These are phyloP conservation scores for Marchantia paleacea DNA, from an alignment of 225 moss, liverwort and hornwort genomes.

Conservation along the genomic window DNA sequence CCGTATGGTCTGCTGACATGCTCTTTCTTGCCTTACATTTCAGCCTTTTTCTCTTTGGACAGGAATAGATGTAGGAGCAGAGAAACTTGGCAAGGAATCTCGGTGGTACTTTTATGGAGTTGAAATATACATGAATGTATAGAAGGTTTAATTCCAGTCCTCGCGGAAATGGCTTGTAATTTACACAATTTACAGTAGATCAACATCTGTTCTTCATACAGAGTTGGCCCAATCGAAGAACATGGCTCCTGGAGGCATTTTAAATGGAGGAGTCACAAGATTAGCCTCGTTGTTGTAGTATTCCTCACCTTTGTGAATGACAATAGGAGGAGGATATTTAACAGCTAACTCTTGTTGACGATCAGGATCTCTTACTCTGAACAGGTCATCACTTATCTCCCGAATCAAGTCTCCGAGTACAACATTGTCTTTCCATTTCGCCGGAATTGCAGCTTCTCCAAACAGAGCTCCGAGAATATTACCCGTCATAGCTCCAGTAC, in stretches of 20 bases:
- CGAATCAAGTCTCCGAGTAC: conserved; percentile 36
- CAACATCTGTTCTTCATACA: neutral
- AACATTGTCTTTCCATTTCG: conserved; percentile 37
- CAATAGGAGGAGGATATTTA: conserved; percentile 39
- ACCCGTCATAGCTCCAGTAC: conserved; percentile 39
- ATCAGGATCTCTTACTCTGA: conserved; percentile 12
- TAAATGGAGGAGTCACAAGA: conserved; percentile 21
- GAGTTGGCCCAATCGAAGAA: conserved; percentile 24
- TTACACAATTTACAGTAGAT: neutral
- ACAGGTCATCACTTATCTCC: conserved; percentile 35
- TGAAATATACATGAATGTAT: too few relatives aligned
- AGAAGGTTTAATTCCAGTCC: too few relatives aligned
- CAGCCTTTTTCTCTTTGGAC: too few relatives aligned
- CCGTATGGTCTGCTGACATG: too few relatives aligned
- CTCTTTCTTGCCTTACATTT: too few relatives aligned
- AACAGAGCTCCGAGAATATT: conserved; percentile 41
- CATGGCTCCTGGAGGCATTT: conserved; percentile 19
- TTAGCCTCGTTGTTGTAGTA: conserved; percentile 35
- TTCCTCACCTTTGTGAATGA: conserved; percentile 30
- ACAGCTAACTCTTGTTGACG: conserved; percentile 4
- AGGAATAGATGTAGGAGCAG: too few relatives aligned
- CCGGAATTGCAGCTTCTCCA: conserved; percentile 35
- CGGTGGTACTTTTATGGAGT: too few relatives aligned
- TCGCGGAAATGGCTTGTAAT: neutral
- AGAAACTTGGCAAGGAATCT: too few relatives aligned